Conservation (phyloP, 23 red algal species). For the Agarophyton chilense region DNA sequence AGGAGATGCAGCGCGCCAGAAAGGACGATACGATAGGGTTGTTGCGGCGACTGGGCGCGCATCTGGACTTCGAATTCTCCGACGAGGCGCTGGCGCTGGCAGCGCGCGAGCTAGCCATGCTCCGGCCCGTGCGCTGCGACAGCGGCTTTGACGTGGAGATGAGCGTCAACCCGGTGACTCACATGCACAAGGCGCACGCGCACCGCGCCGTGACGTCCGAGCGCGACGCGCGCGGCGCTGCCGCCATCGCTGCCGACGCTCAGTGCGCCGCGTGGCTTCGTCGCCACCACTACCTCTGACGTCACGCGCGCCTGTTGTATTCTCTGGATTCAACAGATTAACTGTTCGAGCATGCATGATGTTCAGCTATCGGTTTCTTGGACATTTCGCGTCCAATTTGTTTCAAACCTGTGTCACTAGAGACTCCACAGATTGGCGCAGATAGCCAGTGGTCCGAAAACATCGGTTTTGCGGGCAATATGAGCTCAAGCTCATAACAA, state of each 20-base stretch:
- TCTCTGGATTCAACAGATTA: no score
- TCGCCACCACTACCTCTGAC: background rate
- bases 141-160: background rate
- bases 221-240: conserved; percentile 4
- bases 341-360: no score
- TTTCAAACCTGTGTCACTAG: no score
- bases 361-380: no score
- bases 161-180: conserved; percentile 29
- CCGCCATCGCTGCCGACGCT: conserved; percentile 6
- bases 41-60: background rate
- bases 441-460: no score
- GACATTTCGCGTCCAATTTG: no score
- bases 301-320: no score
- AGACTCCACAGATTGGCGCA: no score
- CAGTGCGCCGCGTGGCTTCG: conserved; percentile 18
- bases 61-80: background rate
- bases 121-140: conserved; percentile 12
- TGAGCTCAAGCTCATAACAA: no score
- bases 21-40: background rate
- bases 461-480: no score
- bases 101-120: conserved; percentile 23
- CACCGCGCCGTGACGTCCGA: background rate
- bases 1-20: background rate
- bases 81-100: conserved; percentile 29
- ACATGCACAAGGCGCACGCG: conserved; percentile 34